Conservation (phyloP, 148 eudicot species). For the Rhododendron kiyosumense region DNA sequence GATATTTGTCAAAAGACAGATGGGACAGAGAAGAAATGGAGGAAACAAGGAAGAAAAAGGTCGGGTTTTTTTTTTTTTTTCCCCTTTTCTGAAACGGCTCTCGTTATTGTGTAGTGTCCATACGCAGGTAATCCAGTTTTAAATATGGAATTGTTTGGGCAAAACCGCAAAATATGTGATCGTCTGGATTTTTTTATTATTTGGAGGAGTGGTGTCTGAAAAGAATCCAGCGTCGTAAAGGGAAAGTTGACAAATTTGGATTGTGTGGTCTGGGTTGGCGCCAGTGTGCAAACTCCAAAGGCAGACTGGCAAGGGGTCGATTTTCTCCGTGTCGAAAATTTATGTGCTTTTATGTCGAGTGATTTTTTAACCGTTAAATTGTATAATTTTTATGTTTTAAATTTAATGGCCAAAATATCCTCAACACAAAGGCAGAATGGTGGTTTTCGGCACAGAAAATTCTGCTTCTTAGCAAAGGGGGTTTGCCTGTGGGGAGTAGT, state of each 20-base stretch:
- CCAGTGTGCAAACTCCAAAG: background rate
- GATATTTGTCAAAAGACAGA: background rate
- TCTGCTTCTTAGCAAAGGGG: background rate
- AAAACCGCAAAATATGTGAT: background rate
- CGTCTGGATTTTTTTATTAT: too few species aligned
- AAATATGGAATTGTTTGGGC: background rate
- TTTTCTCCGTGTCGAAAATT: too few species aligned
- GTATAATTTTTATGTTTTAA: too few species aligned
- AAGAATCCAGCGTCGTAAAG: background rate
- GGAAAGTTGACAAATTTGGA: background rate
- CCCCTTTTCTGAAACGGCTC: background rate
- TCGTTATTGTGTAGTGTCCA: background rate
- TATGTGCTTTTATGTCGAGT: accelerated
- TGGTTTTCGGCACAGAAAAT: too few species aligned
- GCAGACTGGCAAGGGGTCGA: constrained; percentile 2
- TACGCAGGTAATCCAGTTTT: background rate
- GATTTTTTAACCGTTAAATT: too few species aligned
- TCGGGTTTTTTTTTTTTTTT: background rate
- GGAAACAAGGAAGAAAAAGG: background rate
- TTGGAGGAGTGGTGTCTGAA: background rate
- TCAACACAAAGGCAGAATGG: too few species aligned
- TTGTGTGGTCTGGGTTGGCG: background rate
- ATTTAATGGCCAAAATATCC: accelerated
- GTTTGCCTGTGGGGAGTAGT: background rate
- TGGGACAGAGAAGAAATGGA: background rate